These are phyloP conservation scores for Monosiga brevicollis DNA, from an alignment of 78 protist genomes.

Conservation along the genomic window DNA sequence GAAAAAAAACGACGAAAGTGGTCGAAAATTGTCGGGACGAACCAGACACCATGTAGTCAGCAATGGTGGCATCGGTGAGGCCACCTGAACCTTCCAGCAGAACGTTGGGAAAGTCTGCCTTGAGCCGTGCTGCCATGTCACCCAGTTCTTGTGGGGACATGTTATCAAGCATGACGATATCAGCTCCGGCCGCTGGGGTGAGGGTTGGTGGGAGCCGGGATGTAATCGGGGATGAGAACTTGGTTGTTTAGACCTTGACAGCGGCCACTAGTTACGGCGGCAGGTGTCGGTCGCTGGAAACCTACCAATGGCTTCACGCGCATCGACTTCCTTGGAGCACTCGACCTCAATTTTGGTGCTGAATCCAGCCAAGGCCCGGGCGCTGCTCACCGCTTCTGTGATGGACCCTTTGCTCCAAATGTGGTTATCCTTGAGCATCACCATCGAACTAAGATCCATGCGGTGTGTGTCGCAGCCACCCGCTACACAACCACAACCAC, in stretches of 20 bases:
- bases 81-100: conserved; percentile 86
- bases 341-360: conserved; percentile 83
- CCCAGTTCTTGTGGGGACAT: conserved; percentile 29
- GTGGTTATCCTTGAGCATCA: conserved; percentile 87
- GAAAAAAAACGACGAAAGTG: no score
- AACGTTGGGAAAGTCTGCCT: conserved; percentile 52
- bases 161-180: conserved; percentile 87
- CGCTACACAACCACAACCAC: conserved; percentile 11
- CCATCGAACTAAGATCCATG: conserved; percentile 78
- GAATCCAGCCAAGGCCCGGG: conserved; percentile 71
- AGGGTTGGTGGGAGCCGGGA: neutral
- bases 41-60: conserved; percentile 27
- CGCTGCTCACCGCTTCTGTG: conserved; percentile 59
- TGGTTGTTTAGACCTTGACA: no score
- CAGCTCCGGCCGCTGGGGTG: conserved; percentile 69
- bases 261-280: neutral
- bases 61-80: conserved; percentile 51
- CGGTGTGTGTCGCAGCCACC: conserved; percentile 88
- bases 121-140: conserved; percentile 12
- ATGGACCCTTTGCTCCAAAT: conserved; percentile 66
- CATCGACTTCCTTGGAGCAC: conserved; percentile 55
- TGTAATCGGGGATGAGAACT: conserved; percentile 11
- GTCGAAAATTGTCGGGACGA: no score
- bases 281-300: neutral
- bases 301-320: conserved; percentile 41